Conservation (phyloP, 805 yeast genomes). For the Hemisphaericaspora nanyangensis region DNA sequence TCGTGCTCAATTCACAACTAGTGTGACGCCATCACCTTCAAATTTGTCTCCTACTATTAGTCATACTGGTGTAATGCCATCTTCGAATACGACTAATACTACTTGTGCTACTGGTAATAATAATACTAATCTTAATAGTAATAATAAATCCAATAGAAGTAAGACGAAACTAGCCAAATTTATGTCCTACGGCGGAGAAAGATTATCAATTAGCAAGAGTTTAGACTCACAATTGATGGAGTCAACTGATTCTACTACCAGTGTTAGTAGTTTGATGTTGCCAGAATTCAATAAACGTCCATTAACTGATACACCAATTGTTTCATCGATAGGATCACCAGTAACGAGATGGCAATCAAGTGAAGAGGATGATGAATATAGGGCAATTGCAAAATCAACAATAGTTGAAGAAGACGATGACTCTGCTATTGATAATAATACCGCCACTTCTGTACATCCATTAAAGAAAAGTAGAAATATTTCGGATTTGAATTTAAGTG, state of each 20-base stretch:
- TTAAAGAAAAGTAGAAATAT: constrained; percentile 24
- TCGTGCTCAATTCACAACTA: constrained; percentile 2
- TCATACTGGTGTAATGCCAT: neutral
- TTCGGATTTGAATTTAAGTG: constrained; percentile 38
- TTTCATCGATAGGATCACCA: constrained; percentile 57
- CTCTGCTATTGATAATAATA: constrained; percentile 14
- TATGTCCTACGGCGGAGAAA: constrained; percentile 6
- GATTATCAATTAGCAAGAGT: constrained; percentile 10
- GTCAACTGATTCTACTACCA: constrained; percentile 8
- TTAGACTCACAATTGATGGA: constrained; percentile 13
- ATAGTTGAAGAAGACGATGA: neutral
- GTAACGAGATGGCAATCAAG: constrained; percentile 25
- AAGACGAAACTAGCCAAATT: neutral
- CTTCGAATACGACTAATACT: no score
- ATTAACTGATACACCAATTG: constrained; percentile 69
- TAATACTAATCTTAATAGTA: no score
- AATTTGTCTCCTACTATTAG: constrained; percentile 6
- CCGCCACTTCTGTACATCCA: constrained; percentile 1
- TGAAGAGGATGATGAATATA: constrained; percentile 24
- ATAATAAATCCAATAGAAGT: neutral
- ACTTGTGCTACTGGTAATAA: no score
- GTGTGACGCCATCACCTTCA: constrained; percentile 8
- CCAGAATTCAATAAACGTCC: constrained; percentile 72
- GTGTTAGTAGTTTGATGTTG: constrained; percentile 16
- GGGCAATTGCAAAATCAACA: constrained; percentile 3